phyloP scores from a whole-genome alignment of 345 rosid species.

The Pistacia vera region DNA sequence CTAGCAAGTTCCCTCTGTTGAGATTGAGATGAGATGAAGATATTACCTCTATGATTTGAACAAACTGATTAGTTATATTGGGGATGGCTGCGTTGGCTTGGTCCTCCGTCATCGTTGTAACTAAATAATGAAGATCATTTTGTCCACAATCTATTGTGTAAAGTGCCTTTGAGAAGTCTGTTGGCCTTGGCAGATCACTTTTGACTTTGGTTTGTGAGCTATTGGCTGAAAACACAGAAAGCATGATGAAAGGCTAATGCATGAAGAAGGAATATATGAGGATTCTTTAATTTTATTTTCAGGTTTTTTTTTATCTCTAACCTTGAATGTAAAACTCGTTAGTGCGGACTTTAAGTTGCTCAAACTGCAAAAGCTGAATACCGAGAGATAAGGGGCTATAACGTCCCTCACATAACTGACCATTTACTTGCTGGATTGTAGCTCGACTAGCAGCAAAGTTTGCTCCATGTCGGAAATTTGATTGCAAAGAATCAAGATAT shows the following conservation, averaged over 20 bases:
- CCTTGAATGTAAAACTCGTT: conserved; percentile 20
- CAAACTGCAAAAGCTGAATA: conserved; percentile 27
- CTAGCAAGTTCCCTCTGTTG: no score
- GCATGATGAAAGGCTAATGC: not conserved
- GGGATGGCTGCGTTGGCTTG: conserved; percentile 25
- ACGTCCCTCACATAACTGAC: conserved; percentile 6
- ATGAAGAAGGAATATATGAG: not conserved
- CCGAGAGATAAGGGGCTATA: conserved; percentile 23
- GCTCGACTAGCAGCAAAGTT: conserved; percentile 34
- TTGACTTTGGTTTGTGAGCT: not conserved
- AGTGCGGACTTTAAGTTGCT: conserved; percentile 26
- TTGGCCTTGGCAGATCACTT: conserved; percentile 25
- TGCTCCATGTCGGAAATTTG: conserved; percentile 30
- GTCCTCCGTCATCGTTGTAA: conserved; percentile 10
- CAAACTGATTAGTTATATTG: conserved; percentile 12
- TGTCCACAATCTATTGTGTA: conserved; percentile 36
- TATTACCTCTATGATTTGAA: conserved; percentile 21
- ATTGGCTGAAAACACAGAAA: conserved; percentile 8
- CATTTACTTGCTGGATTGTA: conserved; percentile 20
- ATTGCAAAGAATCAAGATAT: conserved; percentile 27
- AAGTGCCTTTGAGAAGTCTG: conserved; percentile 33
- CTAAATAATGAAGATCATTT: conserved; percentile 30
- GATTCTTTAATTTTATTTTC: not conserved
- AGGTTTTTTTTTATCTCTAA: not conserved
- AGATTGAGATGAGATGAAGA: not conserved